Percentiles rank a stretch among this genome's conserved stretches.
phyloP scores from a whole-genome alignment of 495 filamentous ascomycete species.

The Hyaloscypha variabilis region DNA sequence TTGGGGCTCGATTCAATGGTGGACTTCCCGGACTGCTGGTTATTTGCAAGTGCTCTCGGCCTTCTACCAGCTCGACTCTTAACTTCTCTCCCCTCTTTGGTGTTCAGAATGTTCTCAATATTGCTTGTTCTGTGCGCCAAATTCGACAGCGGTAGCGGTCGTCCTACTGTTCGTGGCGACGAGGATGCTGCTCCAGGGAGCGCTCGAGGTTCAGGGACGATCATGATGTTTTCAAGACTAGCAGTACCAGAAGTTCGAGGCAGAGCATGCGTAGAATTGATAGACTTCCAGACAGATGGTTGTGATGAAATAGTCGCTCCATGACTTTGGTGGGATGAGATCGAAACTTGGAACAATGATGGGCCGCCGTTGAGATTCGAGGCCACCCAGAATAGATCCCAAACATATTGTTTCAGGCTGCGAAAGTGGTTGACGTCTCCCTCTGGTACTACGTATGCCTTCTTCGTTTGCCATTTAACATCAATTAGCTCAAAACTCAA shows the following conservation, averaged over 20 bases:
- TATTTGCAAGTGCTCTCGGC: too few relatives aligned
- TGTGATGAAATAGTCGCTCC: neutral
- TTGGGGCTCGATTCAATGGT: neutral
- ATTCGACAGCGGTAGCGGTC: neutral
- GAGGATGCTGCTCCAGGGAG: neutral
- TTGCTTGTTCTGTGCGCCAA: too few relatives aligned
- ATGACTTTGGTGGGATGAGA: neutral
- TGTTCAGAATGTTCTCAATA: too few relatives aligned
- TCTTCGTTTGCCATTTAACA: conserved; percentile 8
- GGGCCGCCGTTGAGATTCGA: conserved; percentile 1
- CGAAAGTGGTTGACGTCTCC: conserved; percentile 5
- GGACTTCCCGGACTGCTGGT: too few relatives aligned
- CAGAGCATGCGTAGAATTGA: neutral
- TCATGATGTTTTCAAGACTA: neutral
- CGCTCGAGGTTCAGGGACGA: neutral
- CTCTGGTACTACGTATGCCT: conserved; percentile 1
- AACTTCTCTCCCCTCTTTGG: too few relatives aligned
- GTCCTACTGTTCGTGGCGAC: neutral
- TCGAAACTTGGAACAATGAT: conserved; percentile 4
- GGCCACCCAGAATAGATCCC: conserved; percentile 20
- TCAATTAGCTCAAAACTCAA: conserved; percentile 15
- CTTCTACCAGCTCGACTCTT: too few relatives aligned
- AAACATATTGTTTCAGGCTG: conserved; percentile 18
- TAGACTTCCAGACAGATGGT: neutral
- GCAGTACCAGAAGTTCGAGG: neutral